Conservation (phyloP, 2,329 filamentous ascomycete genomes). For the Byssoonygena ceratinophila region DNA sequence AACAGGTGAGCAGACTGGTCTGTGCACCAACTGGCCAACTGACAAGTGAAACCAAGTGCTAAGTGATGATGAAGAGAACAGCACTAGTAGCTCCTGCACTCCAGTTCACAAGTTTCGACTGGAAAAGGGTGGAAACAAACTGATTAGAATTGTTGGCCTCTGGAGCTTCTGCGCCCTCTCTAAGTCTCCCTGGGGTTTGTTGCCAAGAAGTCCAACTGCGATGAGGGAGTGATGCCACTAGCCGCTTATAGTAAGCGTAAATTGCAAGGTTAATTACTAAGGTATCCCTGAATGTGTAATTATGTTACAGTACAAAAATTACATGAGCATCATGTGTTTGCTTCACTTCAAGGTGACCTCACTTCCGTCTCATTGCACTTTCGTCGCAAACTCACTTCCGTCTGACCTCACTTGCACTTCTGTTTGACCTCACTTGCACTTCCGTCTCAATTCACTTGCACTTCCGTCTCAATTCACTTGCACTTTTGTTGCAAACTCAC, state of each 20-base stretch:
- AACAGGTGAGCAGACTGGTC: not conserved
- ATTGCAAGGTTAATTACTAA: too few relatives aligned
- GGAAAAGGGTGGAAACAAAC: not conserved
- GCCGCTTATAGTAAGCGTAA: not conserved
- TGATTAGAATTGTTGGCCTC: constrained; percentile 2
- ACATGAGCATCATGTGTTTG: not conserved
- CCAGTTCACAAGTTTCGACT: not conserved
- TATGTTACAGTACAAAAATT: too few relatives aligned
- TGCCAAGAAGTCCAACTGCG: constrained; percentile 8
- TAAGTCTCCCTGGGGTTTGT: not conserved
- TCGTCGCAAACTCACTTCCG: too few relatives aligned
- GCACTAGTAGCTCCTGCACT: not conserved
- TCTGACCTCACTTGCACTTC: too few relatives aligned
- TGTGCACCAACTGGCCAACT: not conserved
- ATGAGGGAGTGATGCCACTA: not conserved
- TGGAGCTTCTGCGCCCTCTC: not conserved
- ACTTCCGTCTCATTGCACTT: not conserved
- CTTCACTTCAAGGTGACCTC: not conserved
- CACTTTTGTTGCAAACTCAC: too few relatives aligned
- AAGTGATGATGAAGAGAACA: not conserved
- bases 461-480: too few relatives aligned
- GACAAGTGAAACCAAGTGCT: not conserved
- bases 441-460: too few relatives aligned
- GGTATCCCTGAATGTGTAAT: too few relatives aligned
- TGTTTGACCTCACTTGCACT: too few relatives aligned